These are phyloP conservation scores for Anthracocystis panici-leucophaei DNA, from an alignment of 1,284 basidiomycete genomes.

Conservation along the genomic window DNA sequence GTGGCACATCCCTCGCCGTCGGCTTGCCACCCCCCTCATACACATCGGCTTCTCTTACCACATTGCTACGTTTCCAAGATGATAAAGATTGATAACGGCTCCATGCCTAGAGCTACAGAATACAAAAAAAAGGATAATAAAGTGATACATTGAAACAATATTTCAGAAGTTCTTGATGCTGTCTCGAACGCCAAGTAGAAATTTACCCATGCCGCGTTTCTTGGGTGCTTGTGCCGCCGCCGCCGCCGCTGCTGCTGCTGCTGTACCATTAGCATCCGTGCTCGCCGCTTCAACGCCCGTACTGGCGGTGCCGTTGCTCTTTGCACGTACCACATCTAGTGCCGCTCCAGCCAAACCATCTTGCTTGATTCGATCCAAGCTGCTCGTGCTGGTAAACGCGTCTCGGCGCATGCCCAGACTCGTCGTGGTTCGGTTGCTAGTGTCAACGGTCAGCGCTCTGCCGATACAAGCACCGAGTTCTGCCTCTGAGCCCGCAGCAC, in stretches of 20 bases:
- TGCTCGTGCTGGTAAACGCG: constrained; percentile 40
- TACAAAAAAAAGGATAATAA: constrained; percentile 1
- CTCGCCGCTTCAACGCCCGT: neutral
- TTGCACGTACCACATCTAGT: neutral
- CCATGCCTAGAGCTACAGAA: neutral
- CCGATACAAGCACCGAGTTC: neutral
- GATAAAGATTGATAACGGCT: neutral
- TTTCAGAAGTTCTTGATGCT: constrained; percentile 48
- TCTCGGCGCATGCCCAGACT: constrained; percentile 30
- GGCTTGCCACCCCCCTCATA: no score
- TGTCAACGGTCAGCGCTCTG: neutral
- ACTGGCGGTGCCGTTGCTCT: constrained; percentile 17
- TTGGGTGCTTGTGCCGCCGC: constrained; percentile 18
- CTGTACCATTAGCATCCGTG: neutral
- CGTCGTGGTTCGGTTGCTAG: neutral
- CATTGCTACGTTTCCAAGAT: neutral
- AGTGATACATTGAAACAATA: no score
- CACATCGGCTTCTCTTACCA: no score
- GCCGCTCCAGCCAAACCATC: neutral
- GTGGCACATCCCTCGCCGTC: no score
- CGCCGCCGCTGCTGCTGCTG: constrained; percentile 3
- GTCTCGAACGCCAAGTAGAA: constrained; percentile 43
- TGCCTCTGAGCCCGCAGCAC: neutral
- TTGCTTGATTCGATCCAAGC: constrained; percentile 14
- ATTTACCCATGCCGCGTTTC: constrained; percentile 50